Percentiles rank a stretch among this genome's conserved stretches.
phyloP scores from a whole-genome alignment of 2,329 filamentous ascomycete species.

The Sporothrix sp. region DNA sequence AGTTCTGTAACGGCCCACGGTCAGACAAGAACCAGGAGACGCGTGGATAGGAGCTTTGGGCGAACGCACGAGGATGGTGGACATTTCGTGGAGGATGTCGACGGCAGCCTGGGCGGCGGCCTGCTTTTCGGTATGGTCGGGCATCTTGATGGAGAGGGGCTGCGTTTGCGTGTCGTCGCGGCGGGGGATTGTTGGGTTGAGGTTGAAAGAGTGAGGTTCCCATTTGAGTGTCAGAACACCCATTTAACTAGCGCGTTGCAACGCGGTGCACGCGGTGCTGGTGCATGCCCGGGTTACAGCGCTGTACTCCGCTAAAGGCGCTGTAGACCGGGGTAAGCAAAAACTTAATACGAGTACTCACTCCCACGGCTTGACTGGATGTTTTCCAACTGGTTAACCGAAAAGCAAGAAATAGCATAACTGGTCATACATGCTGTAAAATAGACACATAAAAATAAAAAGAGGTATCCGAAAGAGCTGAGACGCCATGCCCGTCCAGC shows the following conservation, averaged over 20 bases:
- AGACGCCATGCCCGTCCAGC: neutral
- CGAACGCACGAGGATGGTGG: constrained; percentile 69
- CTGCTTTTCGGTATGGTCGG: constrained; percentile 54
- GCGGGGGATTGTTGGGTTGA: neutral
- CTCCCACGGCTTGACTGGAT: no score
- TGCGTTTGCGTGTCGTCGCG: neutral
- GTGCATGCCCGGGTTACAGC: neutral
- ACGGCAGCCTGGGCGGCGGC: constrained; percentile 72
- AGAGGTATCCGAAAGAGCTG: constrained; percentile 1
- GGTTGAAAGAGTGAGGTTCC: neutral
- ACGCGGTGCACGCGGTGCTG: constrained; percentile 1
- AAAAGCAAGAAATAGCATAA: neutral
- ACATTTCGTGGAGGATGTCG: constrained; percentile 74
- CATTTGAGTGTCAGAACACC: neutral
- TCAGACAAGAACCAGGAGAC: neutral
- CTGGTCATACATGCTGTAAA: neutral
- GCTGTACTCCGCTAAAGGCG: neutral
- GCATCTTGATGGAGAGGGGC: constrained; percentile 16
- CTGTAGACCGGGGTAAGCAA: no score
- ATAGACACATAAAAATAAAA: neutral
- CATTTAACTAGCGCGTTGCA: constrained; percentile 1
- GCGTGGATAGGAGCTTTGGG: neutral
- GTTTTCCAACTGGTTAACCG: no score
- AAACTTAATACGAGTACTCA: no score
- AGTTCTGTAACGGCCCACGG: constrained; percentile 57